Conservation (phyloP, 805 yeast genomes). For the Suhomyces tanzawaensis region DNA sequence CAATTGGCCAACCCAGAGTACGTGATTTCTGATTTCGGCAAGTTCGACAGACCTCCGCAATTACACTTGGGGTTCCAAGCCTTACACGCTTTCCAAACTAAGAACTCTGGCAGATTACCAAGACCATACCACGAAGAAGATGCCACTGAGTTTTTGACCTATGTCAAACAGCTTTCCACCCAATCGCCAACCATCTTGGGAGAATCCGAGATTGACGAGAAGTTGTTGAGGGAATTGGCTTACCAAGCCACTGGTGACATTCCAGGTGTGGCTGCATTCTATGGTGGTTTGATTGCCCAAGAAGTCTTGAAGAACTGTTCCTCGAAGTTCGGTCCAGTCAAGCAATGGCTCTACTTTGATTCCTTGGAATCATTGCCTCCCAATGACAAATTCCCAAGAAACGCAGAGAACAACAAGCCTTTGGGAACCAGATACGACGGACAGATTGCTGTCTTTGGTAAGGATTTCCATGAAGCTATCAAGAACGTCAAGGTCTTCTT, state of each 20-base stretch:
- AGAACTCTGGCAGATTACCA: conserved; percentile 67
- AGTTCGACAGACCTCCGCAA: conserved; percentile 88
- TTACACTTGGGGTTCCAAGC: conserved; percentile 92
- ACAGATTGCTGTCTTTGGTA: conserved; percentile 94
- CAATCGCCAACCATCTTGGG: conserved; percentile 59
- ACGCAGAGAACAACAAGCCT: conserved; percentile 71
- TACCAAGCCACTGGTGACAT: conserved; percentile 89
- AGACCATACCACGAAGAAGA: conserved; percentile 73
- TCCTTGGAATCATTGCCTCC: conserved; percentile 88
- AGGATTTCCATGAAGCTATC: conserved; percentile 66
- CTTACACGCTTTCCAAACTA: conserved; percentile 65
- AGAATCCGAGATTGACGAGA: conserved; percentile 55
- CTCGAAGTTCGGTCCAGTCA: conserved; percentile 90
- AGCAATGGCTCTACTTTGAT: conserved; percentile 91
- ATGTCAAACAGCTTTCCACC: conserved; percentile 57
- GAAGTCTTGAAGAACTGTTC: conserved; percentile 94
- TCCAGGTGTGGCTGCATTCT: conserved; percentile 84
- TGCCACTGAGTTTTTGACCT: conserved; percentile 60
- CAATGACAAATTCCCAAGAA: conserved; percentile 54
- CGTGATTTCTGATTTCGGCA: conserved; percentile 83
- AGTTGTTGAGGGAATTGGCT: conserved; percentile 67
- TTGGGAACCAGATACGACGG: conserved; percentile 82
- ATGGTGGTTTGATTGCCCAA: conserved; percentile 94
- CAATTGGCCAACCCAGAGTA: conserved; percentile 79
- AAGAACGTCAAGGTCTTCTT: conserved; percentile 80